Conservation (phyloP, 495 filamentous ascomycete species). For the Podospora appendiculata region DNA sequence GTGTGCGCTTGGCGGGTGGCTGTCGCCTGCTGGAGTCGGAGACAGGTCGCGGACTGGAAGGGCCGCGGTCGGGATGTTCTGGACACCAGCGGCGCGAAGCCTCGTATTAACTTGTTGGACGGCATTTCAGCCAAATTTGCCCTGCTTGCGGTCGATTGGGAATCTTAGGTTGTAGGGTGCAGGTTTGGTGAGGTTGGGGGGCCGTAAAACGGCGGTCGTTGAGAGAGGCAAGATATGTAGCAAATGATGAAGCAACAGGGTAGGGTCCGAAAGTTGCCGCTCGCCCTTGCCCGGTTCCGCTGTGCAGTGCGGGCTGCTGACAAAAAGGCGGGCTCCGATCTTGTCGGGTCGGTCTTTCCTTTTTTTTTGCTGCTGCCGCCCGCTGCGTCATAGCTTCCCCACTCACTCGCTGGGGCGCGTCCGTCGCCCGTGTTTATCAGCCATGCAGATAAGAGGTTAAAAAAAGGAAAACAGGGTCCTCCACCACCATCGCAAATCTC, state of each 20-base stretch:
- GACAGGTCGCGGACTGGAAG: constrained; percentile 7
- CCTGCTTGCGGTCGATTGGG: neutral
- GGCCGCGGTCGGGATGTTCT: constrained; percentile 3
- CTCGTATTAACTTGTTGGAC: constrained; percentile 16
- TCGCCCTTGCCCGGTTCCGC: too few relatives aligned
- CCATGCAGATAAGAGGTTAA: too few relatives aligned
- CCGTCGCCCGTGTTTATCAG: too few relatives aligned
- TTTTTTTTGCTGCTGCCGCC: too few relatives aligned
- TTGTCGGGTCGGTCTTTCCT: too few relatives aligned
- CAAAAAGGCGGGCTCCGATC: constrained; percentile 5
- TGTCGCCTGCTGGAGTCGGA: constrained; percentile 12
- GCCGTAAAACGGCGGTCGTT: too few relatives aligned
- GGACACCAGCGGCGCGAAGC: constrained; percentile 19
- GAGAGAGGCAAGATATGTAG: neutral
- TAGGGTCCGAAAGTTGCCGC: too few relatives aligned
- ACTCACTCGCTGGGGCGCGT: too few relatives aligned
- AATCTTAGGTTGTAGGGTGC: neutral
- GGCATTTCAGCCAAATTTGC: constrained; percentile 10
- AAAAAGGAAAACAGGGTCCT: too few relatives aligned
- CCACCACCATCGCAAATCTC: too few relatives aligned
- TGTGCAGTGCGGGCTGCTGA: constrained; percentile 5
- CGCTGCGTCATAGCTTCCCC: too few relatives aligned
- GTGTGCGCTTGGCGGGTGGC: constrained; percentile 14
- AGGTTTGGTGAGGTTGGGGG: neutral
- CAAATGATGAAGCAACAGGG: neutral